phyloP scores from a whole-genome alignment of 2,329 filamentous ascomycete genomes.

The Nannizzia gypsea region DNA sequence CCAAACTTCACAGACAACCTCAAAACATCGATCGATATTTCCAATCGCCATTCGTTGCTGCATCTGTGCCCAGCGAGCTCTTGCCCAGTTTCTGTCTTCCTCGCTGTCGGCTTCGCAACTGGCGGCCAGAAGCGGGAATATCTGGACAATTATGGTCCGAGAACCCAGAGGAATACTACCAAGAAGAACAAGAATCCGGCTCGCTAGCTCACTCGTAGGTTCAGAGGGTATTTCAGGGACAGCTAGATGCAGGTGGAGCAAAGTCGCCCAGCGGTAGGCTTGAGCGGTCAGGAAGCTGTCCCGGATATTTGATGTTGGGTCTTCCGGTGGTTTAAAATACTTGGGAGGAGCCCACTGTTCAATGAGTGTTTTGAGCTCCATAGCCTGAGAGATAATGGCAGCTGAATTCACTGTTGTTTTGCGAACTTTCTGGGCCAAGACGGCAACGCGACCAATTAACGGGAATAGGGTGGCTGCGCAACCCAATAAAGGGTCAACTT shows the following conservation, averaged over 20 bases:
- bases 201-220: constrained; percentile 46
- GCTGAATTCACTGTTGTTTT: constrained; percentile 45
- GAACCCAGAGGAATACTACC: constrained; percentile 52
- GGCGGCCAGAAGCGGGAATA: constrained; percentile 56
- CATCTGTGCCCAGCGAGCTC: constrained; percentile 51
- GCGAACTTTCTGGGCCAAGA: constrained; percentile 52
- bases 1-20: constrained; percentile 58
- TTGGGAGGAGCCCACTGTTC: constrained; percentile 50
- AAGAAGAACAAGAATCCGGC: constrained; percentile 49
- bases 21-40: constrained; percentile 53
- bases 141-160: constrained; percentile 55
- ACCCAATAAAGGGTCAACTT: constrained; percentile 61
- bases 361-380: constrained; percentile 48
- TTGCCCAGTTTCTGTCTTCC: constrained; percentile 54
- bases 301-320: constrained; percentile 49
- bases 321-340: constrained; percentile 50
- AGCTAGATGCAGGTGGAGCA: constrained; percentile 56
- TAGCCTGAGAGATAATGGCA: constrained; percentile 49
- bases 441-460: constrained; percentile 53
- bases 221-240: constrained; percentile 56
- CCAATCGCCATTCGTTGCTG: constrained; percentile 52
- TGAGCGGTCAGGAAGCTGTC: constrained; percentile 56
- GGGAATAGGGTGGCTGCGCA: constrained; percentile 57
- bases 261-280: constrained; percentile 55
- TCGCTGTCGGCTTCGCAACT: constrained; percentile 50